Evolutionary conservation across 371 early-diverging fungal genomes (phyloP), one percentile per base, ranked within the genome.

Genomic region (Parasitella parasitica): DNA sequence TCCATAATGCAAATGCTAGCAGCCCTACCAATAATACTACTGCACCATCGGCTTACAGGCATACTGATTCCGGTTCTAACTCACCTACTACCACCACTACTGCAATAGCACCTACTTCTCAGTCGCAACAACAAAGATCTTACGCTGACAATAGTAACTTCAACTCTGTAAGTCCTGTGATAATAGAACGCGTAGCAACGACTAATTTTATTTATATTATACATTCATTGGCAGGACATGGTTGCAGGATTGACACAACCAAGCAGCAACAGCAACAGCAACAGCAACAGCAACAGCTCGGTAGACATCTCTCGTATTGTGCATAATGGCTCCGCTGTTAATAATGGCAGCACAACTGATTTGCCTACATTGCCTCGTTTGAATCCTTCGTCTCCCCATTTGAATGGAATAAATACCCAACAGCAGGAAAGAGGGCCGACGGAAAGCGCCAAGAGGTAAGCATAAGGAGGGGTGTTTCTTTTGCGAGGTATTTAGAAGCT

Each of bases 331-430:
- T 3, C 46, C 20, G 46, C 22, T 5, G 24, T 26, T 6, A 59
- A 43, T 16, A 15, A 11, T 28, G 30, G 30, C 12, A 54, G 36
- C n/a, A n/a, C n/a, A n/a, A n/a, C n/a, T 18, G 56, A 68, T 0
- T 18, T 68, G 30, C 69, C 64, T 34, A 64, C 69, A 18, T 46
- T 69, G 28, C 69, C 69, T 13, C 69, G 63, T 12, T 46, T 67
- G 7, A 67, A 63, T 39, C 20, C 55, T 7, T 53, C 57, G 0
- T 41, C 46, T 3, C 65, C 54, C 30, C 57, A 57, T 3, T 22
- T 52, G 30, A 60, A 46, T 11, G 46, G 3, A 20, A 6, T 1
- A 15, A 16, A 12, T 34, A 54, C 48, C n/a, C 30, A 51, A 35
- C 46, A 28, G 16, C 49, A 50, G 22, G 39, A 57, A 26, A 41